Conservation (phyloP, 192 early-diverging fungal genomes). For the Bifiguratus adelaidae region DNA sequence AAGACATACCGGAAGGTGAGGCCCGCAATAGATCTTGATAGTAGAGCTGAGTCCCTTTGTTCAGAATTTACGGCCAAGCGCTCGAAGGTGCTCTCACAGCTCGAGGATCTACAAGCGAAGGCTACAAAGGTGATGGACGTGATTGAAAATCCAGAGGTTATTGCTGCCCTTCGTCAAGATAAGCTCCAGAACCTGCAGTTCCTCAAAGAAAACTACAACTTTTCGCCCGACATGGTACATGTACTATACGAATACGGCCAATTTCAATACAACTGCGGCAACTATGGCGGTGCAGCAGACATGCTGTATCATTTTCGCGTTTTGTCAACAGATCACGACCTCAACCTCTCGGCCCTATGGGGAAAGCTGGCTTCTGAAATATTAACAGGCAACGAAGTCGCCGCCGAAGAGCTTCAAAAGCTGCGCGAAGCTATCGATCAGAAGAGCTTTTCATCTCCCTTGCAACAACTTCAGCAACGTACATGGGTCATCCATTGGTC, state of each 20-base stretch:
- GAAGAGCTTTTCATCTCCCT: conserved; percentile 62
- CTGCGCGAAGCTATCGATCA: conserved; percentile 85
- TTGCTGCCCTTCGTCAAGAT: conserved; percentile 83
- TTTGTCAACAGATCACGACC: conserved; percentile 81
- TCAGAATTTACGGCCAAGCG: conserved; percentile 60
- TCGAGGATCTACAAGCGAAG: conserved; percentile 65
- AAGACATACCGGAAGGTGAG: conserved; percentile 64
- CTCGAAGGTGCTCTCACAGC: conserved; percentile 58
- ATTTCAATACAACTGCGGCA: conserved; percentile 89
- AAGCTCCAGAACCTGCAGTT: conserved; percentile 88
- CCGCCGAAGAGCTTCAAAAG: conserved; percentile 80
- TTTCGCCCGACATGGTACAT: conserved; percentile 80
- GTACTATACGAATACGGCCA: conserved; percentile 82
- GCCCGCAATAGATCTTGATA: background rate
- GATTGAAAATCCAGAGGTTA: conserved; percentile 86
- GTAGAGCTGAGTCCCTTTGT: background rate
- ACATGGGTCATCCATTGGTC: conserved; percentile 96
- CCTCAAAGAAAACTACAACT: conserved; percentile 81
- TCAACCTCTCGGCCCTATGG: conserved; percentile 83
- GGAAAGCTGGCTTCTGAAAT: conserved; percentile 96
- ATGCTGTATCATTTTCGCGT: conserved; percentile 93
- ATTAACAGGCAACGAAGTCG: conserved; percentile 91
- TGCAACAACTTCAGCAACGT: conserved; percentile 89
- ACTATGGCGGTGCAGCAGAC: conserved; percentile 84
- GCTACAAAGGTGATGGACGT: conserved; percentile 78